These are phyloP conservation scores for Diddensiella transvaalensis DNA, from an alignment of 805 yeast genomes.

Conservation along the genomic window DNA sequence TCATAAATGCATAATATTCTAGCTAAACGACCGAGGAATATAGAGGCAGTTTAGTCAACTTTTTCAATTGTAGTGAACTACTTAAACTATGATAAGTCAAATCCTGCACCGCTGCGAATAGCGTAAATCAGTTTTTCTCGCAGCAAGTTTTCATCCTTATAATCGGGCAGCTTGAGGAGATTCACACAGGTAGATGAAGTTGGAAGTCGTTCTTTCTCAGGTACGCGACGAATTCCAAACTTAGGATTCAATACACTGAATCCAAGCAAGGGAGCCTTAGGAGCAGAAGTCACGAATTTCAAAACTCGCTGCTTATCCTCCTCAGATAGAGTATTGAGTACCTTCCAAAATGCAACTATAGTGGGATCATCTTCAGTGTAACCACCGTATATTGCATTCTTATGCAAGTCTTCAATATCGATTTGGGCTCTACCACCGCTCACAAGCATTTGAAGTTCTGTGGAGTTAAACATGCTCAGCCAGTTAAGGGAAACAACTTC, in stretches of 20 bases:
- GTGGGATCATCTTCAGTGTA: slow-evolving; percentile 51
- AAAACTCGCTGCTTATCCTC: slow-evolving; percentile 64
- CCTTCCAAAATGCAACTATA: slow-evolving; percentile 66
- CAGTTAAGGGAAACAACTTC: slow-evolving; percentile 67
- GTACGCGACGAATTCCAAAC: slow-evolving; percentile 76
- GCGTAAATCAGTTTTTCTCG: slow-evolving; percentile 68
- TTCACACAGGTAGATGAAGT: slow-evolving; percentile 94
- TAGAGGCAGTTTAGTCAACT: too few relatives aligned
- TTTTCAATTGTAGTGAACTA: too few relatives aligned
- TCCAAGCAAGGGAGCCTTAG: slow-evolving; percentile 88
- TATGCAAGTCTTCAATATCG: slow-evolving; percentile 63
- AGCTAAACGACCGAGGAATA: too few relatives aligned
- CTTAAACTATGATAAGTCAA: slow-evolving; percentile 62
- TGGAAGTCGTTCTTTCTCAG: slow-evolving; percentile 62
- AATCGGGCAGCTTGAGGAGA: slow-evolving; percentile 80
- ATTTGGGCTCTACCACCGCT: slow-evolving; percentile 74
- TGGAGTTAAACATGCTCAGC: slow-evolving; percentile 81
- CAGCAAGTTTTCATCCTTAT: slow-evolving; percentile 54
- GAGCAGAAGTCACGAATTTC: slow-evolving; percentile 88
- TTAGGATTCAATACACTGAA: slow-evolving; percentile 68
- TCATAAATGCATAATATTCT: too few relatives aligned
- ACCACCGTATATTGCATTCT: slow-evolving; percentile 56
- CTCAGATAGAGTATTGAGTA: slow-evolving; percentile 61
- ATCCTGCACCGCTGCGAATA: slow-evolving; percentile 79
- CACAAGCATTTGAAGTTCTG: slow-evolving; percentile 77